Evolutionary conservation across 2,329 filamentous ascomycete genomes (phyloP).

Genomic region (Gyromitra esculenta): DNA sequence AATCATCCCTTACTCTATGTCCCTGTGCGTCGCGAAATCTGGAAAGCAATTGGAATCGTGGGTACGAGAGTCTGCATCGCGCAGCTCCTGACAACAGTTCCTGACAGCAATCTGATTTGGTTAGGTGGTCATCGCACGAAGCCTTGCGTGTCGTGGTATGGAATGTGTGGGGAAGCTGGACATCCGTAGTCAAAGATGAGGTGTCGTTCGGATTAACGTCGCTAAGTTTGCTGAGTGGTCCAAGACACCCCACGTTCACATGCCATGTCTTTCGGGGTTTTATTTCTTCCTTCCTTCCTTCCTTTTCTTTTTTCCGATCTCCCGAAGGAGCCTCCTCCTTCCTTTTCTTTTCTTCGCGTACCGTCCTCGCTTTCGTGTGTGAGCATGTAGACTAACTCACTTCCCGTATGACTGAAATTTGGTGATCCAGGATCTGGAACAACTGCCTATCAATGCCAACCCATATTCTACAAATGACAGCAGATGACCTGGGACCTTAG

Average conservation of each 20-base stretch:
- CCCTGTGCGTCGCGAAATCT: conserved; percentile 40
- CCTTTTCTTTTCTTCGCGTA: conserved; percentile 13
- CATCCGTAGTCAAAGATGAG: conserved; percentile 46
- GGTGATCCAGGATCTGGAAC: conserved; percentile 34
- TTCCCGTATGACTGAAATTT: conserved; percentile 17
- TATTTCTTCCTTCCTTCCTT: conserved; percentile 30
- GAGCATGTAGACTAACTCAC: conserved; percentile 21
- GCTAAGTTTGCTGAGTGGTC: conserved; percentile 49
- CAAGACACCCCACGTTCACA: conserved; percentile 49
- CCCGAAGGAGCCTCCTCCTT: conserved; percentile 38
- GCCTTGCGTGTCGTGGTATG: conserved; percentile 42
- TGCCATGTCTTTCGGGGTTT: conserved; percentile 45
- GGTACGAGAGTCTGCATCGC: conserved; percentile 40
- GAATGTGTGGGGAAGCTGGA: conserved; percentile 46
- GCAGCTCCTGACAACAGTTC: conserved; percentile 45
- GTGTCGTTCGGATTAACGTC: conserved; percentile 52
- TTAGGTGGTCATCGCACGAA: conserved; percentile 34
- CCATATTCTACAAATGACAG: conserved; percentile 36
- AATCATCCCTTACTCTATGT: conserved; percentile 41
- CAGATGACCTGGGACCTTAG: conserved; percentile 19
- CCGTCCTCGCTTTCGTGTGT: conserved; percentile 9
- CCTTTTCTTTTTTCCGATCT: conserved; percentile 30
- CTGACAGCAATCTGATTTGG: conserved; percentile 45
- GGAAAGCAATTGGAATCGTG: conserved; percentile 25
- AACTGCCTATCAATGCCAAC: conserved; percentile 12